A percentile compares a stretch with the other conserved stretches of the same genome.
These are phyloP conservation scores for Peniophora sp. DNA, from an alignment of 1,284 basidiomycete species.

Conservation along the genomic window DNA sequence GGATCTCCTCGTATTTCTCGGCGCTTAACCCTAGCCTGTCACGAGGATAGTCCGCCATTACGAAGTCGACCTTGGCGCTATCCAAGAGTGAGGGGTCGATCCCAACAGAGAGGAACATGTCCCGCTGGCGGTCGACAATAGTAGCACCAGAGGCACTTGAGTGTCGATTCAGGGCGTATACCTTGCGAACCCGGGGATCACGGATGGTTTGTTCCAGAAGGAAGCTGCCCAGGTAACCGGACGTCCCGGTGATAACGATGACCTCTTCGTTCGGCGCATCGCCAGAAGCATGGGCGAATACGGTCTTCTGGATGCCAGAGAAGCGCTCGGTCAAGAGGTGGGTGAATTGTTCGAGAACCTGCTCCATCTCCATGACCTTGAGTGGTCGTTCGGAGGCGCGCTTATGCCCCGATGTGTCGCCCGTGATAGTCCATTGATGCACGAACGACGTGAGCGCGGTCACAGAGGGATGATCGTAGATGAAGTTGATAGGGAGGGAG, in stretches of 20 bases:
- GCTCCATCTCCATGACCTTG: too few species aligned
- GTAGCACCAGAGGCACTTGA: background rate
- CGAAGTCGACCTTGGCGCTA: constrained; percentile 1
- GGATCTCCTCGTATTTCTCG: constrained; percentile 11
- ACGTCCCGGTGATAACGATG: constrained; percentile 13
- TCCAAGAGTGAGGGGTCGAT: constrained; percentile 5
- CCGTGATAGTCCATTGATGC: background rate
- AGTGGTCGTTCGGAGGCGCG: background rate
- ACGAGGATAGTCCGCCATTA: constrained; percentile 5
- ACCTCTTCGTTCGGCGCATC: background rate
- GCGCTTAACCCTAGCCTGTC: constrained; percentile 7
- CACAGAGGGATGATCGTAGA: constrained; percentile 4
- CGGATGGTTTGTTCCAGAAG: constrained; percentile 22
- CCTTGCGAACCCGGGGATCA: constrained; percentile 31
- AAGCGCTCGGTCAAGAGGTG: too few species aligned
- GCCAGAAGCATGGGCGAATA: too few species aligned
- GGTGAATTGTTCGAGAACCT: too few species aligned
- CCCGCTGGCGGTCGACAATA: background rate
- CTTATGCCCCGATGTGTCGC: background rate
- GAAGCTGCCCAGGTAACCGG: constrained; percentile 12
- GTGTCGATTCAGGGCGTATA: constrained; percentile 14
- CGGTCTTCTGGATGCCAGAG: too few species aligned
- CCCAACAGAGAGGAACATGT: constrained; percentile 6
- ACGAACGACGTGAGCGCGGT: background rate
- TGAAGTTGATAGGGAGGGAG: constrained; percentile 1